These are phyloP conservation scores for Salix udensis DNA, from an alignment of 345 rosid genomes.

Conservation along the genomic window DNA sequence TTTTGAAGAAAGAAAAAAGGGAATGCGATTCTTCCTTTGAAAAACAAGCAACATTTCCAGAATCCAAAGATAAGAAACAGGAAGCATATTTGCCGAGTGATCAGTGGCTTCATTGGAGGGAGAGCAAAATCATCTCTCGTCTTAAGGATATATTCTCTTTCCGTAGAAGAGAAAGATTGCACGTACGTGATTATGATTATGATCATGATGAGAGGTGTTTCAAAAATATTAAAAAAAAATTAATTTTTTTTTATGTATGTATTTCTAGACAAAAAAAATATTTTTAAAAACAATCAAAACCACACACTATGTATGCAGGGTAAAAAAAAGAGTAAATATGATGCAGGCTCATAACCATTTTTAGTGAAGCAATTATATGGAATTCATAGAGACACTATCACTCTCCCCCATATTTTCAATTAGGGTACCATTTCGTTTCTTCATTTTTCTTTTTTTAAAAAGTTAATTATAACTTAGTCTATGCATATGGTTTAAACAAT, in stretches of 20 bases:
- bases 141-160: conserved; percentile 25
- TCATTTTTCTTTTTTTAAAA: no score
- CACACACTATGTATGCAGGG: background rate
- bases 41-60: conserved; percentile 22
- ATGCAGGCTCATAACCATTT: conserved; percentile 13
- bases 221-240: no score
- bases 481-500: no score
- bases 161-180: background rate
- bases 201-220: no score
- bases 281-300: no score
- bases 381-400: no score
- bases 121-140: conserved; percentile 26
- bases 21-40: conserved; percentile 34
- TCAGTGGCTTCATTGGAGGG: conserved; percentile 31
- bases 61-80: conserved; percentile 26
- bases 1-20: conserved; percentile 2
- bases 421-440: no score
- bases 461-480: no score
- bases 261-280: no score
- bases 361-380: background rate
- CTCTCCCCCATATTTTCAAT: no score
- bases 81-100: conserved; percentile 18
- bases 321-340: background rate
- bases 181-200: no score
- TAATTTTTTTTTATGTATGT: no score